phyloP scores from a whole-genome alignment of 306 rosid species.

The Astragalus glycyphyllos region DNA sequence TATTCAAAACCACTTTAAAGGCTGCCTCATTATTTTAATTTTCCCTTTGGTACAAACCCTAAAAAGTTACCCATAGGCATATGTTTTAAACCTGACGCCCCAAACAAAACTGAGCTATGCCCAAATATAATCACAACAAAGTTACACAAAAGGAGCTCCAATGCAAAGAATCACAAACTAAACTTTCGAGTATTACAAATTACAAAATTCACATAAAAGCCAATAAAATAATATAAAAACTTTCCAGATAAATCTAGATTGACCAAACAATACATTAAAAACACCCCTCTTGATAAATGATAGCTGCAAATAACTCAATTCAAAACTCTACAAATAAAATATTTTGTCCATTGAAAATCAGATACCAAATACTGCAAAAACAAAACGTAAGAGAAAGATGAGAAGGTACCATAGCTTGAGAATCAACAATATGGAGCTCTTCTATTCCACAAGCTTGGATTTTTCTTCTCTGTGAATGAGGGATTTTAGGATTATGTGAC shows the following conservation, averaged over 20 bases:
- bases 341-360: not conserved
- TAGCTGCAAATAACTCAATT: slow-evolving; percentile 2
- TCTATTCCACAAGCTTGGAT: slow-evolving; percentile 10
- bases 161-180: slow-evolving; percentile 2
- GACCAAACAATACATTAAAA: slow-evolving; percentile 1
- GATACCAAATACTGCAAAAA: not conserved
- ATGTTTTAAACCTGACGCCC: too few species aligned
- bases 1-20: not conserved
- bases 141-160: not conserved
- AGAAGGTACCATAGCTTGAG: slow-evolving; percentile 48
- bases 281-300: not conserved
- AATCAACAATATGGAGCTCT: slow-evolving; percentile 24
- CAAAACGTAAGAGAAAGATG: not conserved
- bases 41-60: not conserved
- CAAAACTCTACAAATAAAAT: not conserved
- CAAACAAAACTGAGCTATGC: slow-evolving; percentile 12
- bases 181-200: not conserved
- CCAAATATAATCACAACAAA: not conserved
- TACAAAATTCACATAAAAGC: not conserved
- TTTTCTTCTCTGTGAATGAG: not conserved
- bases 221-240: not conserved
- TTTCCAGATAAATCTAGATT: not conserved
- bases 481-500: not conserved
- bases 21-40: not conserved
- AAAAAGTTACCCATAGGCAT: too few species aligned